Evolutionary conservation across 2,329 filamentous ascomycete species (phyloP).

Genomic region (Xylaria sp.): DNA sequence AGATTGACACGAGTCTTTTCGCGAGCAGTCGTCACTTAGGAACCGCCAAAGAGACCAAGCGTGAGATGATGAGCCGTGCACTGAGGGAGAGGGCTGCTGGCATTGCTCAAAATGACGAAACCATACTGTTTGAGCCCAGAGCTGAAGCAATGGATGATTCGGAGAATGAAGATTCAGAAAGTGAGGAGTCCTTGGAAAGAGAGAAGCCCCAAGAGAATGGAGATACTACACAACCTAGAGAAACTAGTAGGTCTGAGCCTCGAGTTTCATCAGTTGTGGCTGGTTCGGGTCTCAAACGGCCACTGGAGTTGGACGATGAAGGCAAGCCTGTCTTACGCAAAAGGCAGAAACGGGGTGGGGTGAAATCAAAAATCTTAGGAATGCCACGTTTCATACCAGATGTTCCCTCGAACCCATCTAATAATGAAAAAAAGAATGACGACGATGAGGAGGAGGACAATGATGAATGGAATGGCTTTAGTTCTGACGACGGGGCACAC

Average conservation of each 20-base stretch:
- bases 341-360: slow-evolving; percentile 75
- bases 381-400: slow-evolving; percentile 46
- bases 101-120: slow-evolving; percentile 63
- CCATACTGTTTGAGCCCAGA: slow-evolving; percentile 64
- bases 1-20: slow-evolving; percentile 84
- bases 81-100: slow-evolving; percentile 73
- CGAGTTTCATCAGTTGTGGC: slow-evolving; percentile 46
- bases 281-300: slow-evolving; percentile 87
- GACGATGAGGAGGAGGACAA: slow-evolving; percentile 50
- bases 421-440: slow-evolving; percentile 39
- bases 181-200: slow-evolving; percentile 33
- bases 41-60: slow-evolving; percentile 75
- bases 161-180: slow-evolving; percentile 47
- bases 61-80: slow-evolving; percentile 71
- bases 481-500: slow-evolving; percentile 55
- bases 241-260: neutral
- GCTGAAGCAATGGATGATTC: slow-evolving; percentile 49
- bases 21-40: slow-evolving; percentile 82
- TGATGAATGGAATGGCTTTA: slow-evolving; percentile 72
- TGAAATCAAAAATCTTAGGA: slow-evolving; percentile 65
- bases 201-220: slow-evolving; percentile 23
- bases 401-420: slow-evolving; percentile 35
- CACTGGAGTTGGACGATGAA: slow-evolving; percentile 80
- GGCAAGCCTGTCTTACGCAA: slow-evolving; percentile 86
- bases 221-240: slow-evolving; percentile 4